These are phyloP conservation scores for Vitis cinerea DNA, from an alignment of 164 flowering plant species.

Conservation along the genomic window DNA sequence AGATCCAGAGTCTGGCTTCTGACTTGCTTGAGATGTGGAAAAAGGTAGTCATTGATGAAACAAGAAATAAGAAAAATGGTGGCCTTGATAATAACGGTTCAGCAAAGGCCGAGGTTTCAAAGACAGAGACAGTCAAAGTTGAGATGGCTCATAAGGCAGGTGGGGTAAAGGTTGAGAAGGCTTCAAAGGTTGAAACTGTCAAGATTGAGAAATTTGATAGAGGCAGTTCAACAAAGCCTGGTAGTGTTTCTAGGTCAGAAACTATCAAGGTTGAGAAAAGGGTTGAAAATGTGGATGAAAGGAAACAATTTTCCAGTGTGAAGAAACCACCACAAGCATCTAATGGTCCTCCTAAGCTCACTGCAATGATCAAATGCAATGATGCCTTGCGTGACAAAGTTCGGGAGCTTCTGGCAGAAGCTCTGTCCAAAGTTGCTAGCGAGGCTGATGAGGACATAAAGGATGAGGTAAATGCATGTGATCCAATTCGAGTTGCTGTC, in stretches of 20 bases:
- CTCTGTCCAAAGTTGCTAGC: conserved; percentile 54
- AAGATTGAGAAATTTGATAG: conserved; percentile 34
- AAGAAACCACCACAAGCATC: conserved; percentile 36
- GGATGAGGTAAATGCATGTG: conserved; percentile 58
- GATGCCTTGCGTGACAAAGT: conserved; percentile 74
- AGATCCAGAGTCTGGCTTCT: no score
- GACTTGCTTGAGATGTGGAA: no score
- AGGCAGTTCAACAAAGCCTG: conserved; percentile 16
- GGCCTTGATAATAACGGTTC: no score
- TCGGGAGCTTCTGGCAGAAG: conserved; percentile 73
- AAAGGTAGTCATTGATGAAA: no score
- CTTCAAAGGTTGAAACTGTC: conserved; percentile 21
- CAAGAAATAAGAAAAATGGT: no score
- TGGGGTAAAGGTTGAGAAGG: no score
- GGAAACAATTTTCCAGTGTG: conserved; percentile 19
- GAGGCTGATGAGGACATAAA: conserved; percentile 58
- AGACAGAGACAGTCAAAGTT: no score
- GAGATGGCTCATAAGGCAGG: no score
- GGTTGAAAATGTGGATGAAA: conserved; percentile 27
- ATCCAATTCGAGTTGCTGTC: conserved; percentile 77
- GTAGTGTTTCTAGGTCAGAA: conserved; percentile 30
- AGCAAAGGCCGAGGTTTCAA: no score
- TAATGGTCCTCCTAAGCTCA: conserved; percentile 60
- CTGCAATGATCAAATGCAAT: conserved; percentile 64
- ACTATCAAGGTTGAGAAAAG: conserved; percentile 28